Conservation (phyloP, 176 grass and related monocot genomes). For the Eleusine indica region DNA sequence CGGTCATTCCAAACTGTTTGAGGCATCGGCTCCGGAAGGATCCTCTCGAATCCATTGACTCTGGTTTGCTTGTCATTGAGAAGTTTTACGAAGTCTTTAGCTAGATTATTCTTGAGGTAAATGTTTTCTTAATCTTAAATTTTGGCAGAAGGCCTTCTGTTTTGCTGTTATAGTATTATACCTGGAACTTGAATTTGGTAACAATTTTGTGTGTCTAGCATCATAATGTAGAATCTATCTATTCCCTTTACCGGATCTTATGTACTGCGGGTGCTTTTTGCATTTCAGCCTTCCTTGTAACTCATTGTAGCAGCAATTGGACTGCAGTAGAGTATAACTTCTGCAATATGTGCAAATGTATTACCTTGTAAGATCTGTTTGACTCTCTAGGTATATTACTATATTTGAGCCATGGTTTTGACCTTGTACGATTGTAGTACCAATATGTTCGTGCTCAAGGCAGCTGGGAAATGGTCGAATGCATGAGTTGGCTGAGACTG, state of each 20-base stretch:
- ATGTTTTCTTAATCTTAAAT: slow-evolving; percentile 36
- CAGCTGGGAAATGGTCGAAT: too few species aligned
- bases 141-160: slow-evolving; percentile 26
- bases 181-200: slow-evolving; percentile 20
- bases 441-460: neutral
- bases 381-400: neutral
- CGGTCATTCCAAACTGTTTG: slow-evolving; percentile 94
- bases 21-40: slow-evolving; percentile 98
- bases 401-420: neutral
- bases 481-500: too few species aligned
- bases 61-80: slow-evolving; percentile 86
- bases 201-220: slow-evolving; percentile 35
- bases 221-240: slow-evolving; percentile 37
- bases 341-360: neutral
- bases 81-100: slow-evolving; percentile 98
- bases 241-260: slow-evolving; percentile 14
- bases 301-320: neutral
- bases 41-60: slow-evolving; percentile 92
- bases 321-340: neutral
- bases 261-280: slow-evolving; percentile 1
- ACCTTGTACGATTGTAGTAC: neutral
- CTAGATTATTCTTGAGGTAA: slow-evolving; percentile 55
- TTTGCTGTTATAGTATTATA: slow-evolving; percentile 17
- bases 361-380: slow-evolving; percentile 9
- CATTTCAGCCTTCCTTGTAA: slow-evolving; percentile 25